Base-by-base conservation (phyloP, 139 green algal species). In the Coccomyxa sp. region DNA sequence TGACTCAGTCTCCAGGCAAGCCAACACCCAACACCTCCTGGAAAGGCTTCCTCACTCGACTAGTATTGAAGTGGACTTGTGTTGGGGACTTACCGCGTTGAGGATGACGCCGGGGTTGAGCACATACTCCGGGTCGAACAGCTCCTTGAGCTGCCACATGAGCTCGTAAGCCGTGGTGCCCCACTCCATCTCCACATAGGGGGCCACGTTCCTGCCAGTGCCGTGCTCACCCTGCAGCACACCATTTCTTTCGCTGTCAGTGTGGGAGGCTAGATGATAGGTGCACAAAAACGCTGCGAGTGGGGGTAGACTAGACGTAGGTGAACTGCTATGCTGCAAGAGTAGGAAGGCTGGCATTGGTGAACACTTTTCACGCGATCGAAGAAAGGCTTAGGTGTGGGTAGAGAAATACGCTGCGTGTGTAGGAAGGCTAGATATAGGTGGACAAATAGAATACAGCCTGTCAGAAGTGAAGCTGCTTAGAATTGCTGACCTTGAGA, bases 181-280 rank as follows among this genome's bases (percentile, higher is more conserved):
- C 96, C 96, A 99, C 91, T 99, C 96, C 96, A 98, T 98, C 91
- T 98, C 96, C 32, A 99, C 96, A 88, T 95, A 99, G 4, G 96
- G 94, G 25, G 96, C 96, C 67, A 98, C 89, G 90, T 99, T 99
- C 80, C 96, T 90, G 10, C 96, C 96, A 0, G 95, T 98, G 82
- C 95, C 94, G 86, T 98, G 95, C 91, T 98, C 95, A 60, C 92
- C 94, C 85, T 88, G 67, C 32, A 84, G 25, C 16, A 77, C 13
- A 71, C 38, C 38, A 51, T 51, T 11, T 11, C 38, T 51, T 13
- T 7, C 13, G 23, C 28, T 51, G 38, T 51, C 3, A 51, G 38
- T 11, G 38, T 7, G 7, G 38, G 7, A 51, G 38, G 38, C 71
- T 18, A 27, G n/a, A n/a, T 32, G 14, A 38, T 78, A 30, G 0